Percentiles rank a stretch among this genome's conserved stretches.
Evolutionary conservation across 495 filamentous ascomycete genomes (phyloP).

Genomic region (Penicillium bialowiezense): DNA sequence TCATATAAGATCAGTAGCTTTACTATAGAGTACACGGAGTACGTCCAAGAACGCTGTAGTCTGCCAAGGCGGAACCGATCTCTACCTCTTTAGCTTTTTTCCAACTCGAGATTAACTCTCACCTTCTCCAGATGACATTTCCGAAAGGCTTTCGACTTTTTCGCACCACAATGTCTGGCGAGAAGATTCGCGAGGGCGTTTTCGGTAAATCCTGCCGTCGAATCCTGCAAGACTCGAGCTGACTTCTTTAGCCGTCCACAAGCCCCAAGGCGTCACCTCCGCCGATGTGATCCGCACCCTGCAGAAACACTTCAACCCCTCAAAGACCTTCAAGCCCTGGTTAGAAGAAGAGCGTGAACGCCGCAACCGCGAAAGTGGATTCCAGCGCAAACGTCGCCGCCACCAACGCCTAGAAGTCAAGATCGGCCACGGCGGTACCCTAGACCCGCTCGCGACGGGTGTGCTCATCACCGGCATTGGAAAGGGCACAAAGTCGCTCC

Average conservation of each 20-base stretch:
- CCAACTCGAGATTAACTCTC: neutral
- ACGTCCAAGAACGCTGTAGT: no score
- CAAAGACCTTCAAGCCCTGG: slow-evolving; percentile 70
- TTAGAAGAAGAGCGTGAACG: slow-evolving; percentile 54
- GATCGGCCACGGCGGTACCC: slow-evolving; percentile 92
- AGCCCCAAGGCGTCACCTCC: slow-evolving; percentile 79
- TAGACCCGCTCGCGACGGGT: slow-evolving; percentile 91
- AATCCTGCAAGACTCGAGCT: neutral
- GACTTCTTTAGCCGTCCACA: slow-evolving; percentile 72
- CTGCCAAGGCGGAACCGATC: slow-evolving; percentile 2
- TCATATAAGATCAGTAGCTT: no score
- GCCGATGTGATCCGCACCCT: slow-evolving; percentile 84
- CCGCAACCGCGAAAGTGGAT: slow-evolving; percentile 50
- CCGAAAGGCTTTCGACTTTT: slow-evolving; percentile 30
- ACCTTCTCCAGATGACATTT: slow-evolving; percentile 29
- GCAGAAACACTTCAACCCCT: slow-evolving; percentile 78
- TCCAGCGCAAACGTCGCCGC: slow-evolving; percentile 56
- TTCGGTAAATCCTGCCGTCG: slow-evolving; percentile 52
- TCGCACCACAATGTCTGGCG: slow-evolving; percentile 52
- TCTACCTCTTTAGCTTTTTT: slow-evolving; percentile 6
- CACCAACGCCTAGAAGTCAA: slow-evolving; percentile 67
- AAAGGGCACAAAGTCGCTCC: slow-evolving; percentile 78
- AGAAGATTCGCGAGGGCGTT: slow-evolving; percentile 69
- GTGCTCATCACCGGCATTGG: slow-evolving; percentile 87
- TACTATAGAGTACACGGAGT: no score